A percentile compares a stretch with the other conserved stretches of the same genome.
Evolutionary conservation across 2,329 filamentous ascomycete genomes (phyloP).

Genomic region (Metarhizium robertsii): DNA sequence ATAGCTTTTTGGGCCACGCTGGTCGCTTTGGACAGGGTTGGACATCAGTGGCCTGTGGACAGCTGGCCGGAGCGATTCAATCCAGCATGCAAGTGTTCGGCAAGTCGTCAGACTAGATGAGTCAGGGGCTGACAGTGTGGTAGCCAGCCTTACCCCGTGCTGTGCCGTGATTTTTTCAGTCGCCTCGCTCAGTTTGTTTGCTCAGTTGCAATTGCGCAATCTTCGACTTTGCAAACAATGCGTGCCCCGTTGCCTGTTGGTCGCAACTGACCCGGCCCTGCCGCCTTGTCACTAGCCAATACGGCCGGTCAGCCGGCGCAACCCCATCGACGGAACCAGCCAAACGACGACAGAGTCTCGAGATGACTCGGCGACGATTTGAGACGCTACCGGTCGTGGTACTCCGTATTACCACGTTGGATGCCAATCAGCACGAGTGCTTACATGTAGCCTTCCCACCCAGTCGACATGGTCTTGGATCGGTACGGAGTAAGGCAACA

Average conservation of each 20-base stretch:
- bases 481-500: not conserved
- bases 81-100: not conserved
- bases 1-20: not conserved
- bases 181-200: not conserved
- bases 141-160: not conserved
- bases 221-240: not conserved
- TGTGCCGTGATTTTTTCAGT: too few species aligned
- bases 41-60: not conserved
- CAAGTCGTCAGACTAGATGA: not conserved
- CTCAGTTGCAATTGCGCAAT: not conserved
- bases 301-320: too few species aligned
- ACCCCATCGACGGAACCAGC: not conserved
- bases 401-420: not conserved
- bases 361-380: not conserved
- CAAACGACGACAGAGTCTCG: not conserved
- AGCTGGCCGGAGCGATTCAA: not conserved
- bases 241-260: not conserved
- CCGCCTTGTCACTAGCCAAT: not conserved
- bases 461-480: not conserved
- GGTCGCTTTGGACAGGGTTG: not conserved
- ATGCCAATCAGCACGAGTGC: not conserved
- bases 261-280: not conserved
- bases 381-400: not conserved
- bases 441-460: not conserved
- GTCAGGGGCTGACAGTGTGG: not conserved